These are phyloP conservation scores for Dendrobium catenatum DNA, from an alignment of 106 monocot genomes.

Conservation along the genomic window DNA sequence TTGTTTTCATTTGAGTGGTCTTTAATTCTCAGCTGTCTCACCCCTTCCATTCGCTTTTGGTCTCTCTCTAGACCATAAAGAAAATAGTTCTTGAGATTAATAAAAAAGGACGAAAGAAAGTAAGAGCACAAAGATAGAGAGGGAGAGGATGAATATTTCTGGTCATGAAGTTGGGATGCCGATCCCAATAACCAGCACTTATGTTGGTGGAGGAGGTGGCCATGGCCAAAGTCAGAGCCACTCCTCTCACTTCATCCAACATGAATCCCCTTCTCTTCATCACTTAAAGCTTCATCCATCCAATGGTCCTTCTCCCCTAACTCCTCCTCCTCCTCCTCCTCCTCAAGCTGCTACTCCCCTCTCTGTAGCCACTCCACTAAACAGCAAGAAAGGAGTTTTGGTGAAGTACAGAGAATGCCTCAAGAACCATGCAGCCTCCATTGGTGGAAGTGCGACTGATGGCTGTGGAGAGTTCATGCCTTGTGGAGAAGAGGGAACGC, in stretches of 20 bases:
- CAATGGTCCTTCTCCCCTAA: background rate
- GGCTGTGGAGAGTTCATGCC: conserved; percentile 90
- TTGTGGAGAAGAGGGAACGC: conserved; percentile 51
- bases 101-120: conserved; percentile 1
- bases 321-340: background rate
- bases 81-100: conserved; percentile 3
- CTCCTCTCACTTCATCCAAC: background rate
- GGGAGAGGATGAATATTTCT: conserved; percentile 23
- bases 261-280: conserved; percentile 1
- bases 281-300: conserved; percentile 15
- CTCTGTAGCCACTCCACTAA: conserved; percentile 2
- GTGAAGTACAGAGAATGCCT: conserved; percentile 67
- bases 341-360: conserved; percentile 3
- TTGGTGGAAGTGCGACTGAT: conserved; percentile 54
- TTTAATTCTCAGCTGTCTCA: background rate
- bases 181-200: conserved; percentile 32
- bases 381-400: conserved; percentile 8
- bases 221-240: background rate
- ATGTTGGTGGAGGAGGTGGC: conserved; percentile 6
- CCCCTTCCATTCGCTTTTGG: conserved; percentile 9
- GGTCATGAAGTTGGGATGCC: conserved; percentile 21
- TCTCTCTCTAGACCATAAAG: conserved; percentile 4
- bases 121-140: conserved; percentile 9
- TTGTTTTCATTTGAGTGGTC: background rate
- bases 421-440: conserved; percentile 69